Conservation (phyloP, 352 stramenopile species). For the Blastocystis sp. region DNA sequence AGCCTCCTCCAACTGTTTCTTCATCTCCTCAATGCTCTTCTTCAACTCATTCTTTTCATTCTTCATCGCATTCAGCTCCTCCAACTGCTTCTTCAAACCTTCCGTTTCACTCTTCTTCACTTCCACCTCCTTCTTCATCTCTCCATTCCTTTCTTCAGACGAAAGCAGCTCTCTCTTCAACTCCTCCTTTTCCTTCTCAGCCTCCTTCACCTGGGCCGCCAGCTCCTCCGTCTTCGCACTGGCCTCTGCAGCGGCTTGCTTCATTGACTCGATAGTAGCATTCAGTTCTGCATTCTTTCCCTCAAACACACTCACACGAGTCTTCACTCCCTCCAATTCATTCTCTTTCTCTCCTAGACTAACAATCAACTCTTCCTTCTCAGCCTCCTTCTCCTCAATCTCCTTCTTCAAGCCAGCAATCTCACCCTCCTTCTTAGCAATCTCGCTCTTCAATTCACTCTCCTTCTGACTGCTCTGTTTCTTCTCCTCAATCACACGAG, state of each 20-base stretch:
- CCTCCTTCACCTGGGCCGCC: background rate
- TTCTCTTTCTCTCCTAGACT: background rate
- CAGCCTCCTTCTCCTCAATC: background rate
- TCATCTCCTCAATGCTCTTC: too few species aligned
- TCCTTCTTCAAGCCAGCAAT: background rate
- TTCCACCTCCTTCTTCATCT: too few species aligned
- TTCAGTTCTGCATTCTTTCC: background rate
- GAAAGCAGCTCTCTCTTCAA: background rate
- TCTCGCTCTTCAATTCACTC: too few species aligned
- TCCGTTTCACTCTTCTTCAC: too few species aligned
- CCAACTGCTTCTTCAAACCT: too few species aligned
- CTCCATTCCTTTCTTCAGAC: too few species aligned
- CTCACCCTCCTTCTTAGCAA: too few species aligned
- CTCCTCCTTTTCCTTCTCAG: slow-evolving; percentile 2
- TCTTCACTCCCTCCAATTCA: background rate
- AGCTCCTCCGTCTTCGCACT: background rate
- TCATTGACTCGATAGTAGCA: background rate
- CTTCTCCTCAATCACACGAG: too few species aligned
- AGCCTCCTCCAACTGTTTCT: too few species aligned
- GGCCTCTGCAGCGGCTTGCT: background rate
- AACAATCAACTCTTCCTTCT: background rate
- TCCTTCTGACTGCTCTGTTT: too few species aligned
- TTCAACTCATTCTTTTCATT: too few species aligned
- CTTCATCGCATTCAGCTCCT: too few species aligned
- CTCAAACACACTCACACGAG: background rate